These are phyloP conservation scores for Alternaria arbusti DNA, from an alignment of 2,329 filamentous ascomycete species.

Conservation along the genomic window DNA sequence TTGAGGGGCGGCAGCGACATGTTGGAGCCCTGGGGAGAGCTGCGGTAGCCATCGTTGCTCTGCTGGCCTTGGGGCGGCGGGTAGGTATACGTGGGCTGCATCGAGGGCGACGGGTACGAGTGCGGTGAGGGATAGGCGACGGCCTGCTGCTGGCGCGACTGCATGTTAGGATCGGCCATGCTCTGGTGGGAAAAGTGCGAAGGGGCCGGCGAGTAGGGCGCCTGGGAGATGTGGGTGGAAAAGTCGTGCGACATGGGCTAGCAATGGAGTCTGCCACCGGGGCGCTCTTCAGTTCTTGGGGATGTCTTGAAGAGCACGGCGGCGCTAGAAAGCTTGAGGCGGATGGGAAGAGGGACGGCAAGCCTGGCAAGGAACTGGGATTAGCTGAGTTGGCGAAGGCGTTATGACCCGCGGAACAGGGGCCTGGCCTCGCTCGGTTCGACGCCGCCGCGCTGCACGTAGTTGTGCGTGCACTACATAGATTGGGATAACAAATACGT, in stretches of 20 bases:
- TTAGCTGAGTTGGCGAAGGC: constrained; percentile 28
- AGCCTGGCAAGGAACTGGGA: constrained; percentile 25
- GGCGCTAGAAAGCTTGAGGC: constrained; percentile 19
- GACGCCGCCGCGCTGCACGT: constrained; percentile 20
- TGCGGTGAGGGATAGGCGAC: constrained; percentile 55
- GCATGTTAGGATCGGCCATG: constrained; percentile 44
- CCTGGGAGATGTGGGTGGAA: constrained; percentile 29
- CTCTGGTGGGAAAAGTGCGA: constrained; percentile 40
- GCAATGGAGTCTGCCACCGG: constrained; percentile 32
- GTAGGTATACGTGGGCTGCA: constrained; percentile 57
- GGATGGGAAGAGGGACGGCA: constrained; percentile 15
- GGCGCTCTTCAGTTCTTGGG: constrained; percentile 29
- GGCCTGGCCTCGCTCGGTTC: constrained; percentile 25
- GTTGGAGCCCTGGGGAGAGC: constrained; percentile 53
- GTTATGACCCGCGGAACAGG: constrained; percentile 25
- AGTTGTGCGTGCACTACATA: constrained; percentile 8
- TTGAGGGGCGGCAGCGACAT: constrained; percentile 55
- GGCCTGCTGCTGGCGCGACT: constrained; percentile 38
- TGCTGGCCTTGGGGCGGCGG: constrained; percentile 50
- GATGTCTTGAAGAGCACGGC: constrained; percentile 21
- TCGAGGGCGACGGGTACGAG: constrained; percentile 59
- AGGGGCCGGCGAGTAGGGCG: constrained; percentile 42
- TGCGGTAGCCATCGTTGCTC: constrained; percentile 53
- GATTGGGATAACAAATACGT: neutral
- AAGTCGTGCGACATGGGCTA: constrained; percentile 44